Evolutionary conservation across 345 rosid genomes (phyloP), one percentile per base, ranked within the genome.

Genomic region (Melaleuca alternifolia): DNA sequence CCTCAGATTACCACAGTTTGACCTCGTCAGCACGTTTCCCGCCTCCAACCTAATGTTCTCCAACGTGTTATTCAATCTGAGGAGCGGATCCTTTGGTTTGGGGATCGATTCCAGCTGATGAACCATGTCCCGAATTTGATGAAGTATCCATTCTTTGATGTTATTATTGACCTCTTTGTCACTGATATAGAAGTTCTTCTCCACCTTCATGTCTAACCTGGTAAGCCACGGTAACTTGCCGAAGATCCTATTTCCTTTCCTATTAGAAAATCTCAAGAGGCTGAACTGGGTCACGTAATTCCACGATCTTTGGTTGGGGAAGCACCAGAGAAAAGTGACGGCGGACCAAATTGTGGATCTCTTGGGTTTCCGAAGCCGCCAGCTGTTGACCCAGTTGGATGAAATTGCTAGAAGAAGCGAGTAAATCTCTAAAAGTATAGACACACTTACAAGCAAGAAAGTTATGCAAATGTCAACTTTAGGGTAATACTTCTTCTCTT

Each of bases 381-480:
- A 11, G 61, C 10, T 12, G 61, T 54, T 26, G n/a, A 87, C n/a
- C 90, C 87, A 84, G 26, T 83, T 71, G 0, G 91, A 89, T 10
- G 83, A 30, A 26, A 76, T 3, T 18, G 53, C 51, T 48, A 26
- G 3, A 16, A 82, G 56, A 15, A 54, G n/a, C 15, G 91, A 84
- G 54, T 41, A 65, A 10, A 84, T 11, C 46, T 92, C 91, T 10
- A 89, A 50, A 8, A 52, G 21, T 61, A 89, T 16, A 10, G 90
- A 89, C 41, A 23, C 23, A 56, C 13, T 56, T 56, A 23, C 59
- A 54, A 54, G 59, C n/a, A 54, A 54, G 59, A 23, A 89, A 52
- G 92, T 87, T 18, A 89, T 33, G 54, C 30, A 20, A 6, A 76
- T 9, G 62, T 92, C 90, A 7, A 44, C 9, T 52, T 50, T 84